A percentile compares a stretch with the other conserved stretches of the same genome.
phyloP scores from a whole-genome alignment of 2,329 filamentous ascomycete genomes.

The Aspergillus alliaceus region DNA sequence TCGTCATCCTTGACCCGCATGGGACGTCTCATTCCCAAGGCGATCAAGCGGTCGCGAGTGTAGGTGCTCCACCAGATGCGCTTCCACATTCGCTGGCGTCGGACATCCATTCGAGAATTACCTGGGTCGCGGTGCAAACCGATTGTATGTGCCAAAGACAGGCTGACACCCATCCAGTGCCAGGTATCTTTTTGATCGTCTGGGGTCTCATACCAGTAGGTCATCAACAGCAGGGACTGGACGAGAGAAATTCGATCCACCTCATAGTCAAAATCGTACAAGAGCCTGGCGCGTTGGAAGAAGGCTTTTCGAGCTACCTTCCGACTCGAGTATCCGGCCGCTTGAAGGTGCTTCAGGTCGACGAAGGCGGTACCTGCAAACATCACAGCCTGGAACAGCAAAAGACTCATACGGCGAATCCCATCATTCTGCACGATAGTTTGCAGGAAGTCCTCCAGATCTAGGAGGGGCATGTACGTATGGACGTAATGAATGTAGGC shows the following conservation, averaged over 20 bases:
- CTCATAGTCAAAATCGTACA: slow-evolving; percentile 97
- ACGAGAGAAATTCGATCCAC: slow-evolving; percentile 84
- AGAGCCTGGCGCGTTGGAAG: slow-evolving; percentile 81
- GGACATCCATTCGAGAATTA: slow-evolving; percentile 70
- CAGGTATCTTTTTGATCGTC: slow-evolving; percentile 98
- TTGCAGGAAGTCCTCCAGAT: slow-evolving; percentile 59
- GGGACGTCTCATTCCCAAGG: slow-evolving; percentile 87
- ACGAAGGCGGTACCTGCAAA: slow-evolving; percentile 89
- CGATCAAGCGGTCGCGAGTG: slow-evolving; percentile 89
- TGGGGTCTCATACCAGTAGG: slow-evolving; percentile 95
- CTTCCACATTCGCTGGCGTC: slow-evolving; percentile 84
- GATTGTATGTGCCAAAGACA: slow-evolving; percentile 89
- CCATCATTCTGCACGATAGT: slow-evolving; percentile 67
- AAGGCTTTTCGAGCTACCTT: slow-evolving; percentile 85
- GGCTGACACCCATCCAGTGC: slow-evolving; percentile 98
- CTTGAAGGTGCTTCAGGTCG: slow-evolving; percentile 72
- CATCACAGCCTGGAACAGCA: slow-evolving; percentile 93
- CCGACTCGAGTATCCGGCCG: slow-evolving; percentile 73
- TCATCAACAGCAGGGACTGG: slow-evolving; percentile 86
- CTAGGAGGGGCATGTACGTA: slow-evolving; percentile 88
- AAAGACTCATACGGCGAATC: slow-evolving; percentile 70
- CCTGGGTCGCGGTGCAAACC: slow-evolving; percentile 84
- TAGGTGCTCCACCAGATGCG: slow-evolving; percentile 98
- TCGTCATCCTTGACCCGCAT: slow-evolving; percentile 92
- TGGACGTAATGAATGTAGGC: slow-evolving; percentile 88